Conservation (phyloP, 345 rosid species). For the Eucalyptus rudis region DNA sequence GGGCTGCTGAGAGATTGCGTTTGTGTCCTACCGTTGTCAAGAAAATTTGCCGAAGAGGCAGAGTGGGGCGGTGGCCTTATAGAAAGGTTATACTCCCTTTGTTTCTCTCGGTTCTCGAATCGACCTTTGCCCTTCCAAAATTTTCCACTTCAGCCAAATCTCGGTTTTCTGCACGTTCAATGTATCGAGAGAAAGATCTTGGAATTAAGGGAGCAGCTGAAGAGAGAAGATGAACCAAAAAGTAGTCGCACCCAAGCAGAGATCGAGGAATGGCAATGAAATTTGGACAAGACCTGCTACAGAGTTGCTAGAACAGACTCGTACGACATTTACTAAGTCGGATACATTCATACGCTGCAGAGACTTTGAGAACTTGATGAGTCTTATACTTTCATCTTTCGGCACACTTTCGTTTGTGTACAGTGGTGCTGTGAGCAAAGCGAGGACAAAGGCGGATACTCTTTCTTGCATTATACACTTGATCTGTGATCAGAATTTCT, state of each 20-base stretch:
- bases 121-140: neutral
- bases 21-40: constrained; percentile 51
- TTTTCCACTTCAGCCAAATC: neutral
- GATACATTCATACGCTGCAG: neutral
- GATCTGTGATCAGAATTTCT: neutral
- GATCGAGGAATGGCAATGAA: constrained; percentile 3
- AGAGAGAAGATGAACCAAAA: neutral
- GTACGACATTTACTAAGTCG: neutral
- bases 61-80: constrained; percentile 39
- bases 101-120: neutral
- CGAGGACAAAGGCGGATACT: neutral
- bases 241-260: constrained; percentile 8
- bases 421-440: neutral
- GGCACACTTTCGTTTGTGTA: neutral
- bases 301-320: neutral
- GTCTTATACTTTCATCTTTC: neutral
- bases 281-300: neutral
- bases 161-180: constrained; percentile 4
- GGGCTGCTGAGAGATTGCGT: constrained; percentile 24
- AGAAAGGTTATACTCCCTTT: constrained; percentile 21
- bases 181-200: constrained; percentile 14
- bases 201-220: neutral
- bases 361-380: neutral
- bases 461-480: neutral
- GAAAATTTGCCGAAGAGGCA: constrained; percentile 27